Evolutionary conservation across 2,329 filamentous ascomycete species (phyloP).

Genomic region (Apiospora hydei): DNA sequence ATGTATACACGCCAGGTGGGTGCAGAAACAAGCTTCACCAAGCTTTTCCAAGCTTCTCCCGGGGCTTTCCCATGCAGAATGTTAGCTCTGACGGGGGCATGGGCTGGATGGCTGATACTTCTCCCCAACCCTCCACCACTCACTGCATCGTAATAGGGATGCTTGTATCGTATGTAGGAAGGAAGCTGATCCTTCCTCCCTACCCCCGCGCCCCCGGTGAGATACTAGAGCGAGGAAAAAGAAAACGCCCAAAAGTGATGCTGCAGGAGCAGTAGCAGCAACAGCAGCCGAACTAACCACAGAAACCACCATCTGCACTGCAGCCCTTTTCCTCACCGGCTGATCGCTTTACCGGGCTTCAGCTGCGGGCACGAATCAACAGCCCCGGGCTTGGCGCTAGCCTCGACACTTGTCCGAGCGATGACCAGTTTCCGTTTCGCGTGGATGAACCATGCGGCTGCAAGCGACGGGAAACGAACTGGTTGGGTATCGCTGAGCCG

Average conservation of each 20-base stretch:
- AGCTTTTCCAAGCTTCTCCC: neutral
- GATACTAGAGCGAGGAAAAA: neutral
- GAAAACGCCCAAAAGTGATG: neutral
- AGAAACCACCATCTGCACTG: neutral
- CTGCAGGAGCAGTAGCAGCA: neutral
- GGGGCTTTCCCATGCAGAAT: slow-evolving; percentile 10
- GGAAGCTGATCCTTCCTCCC: neutral
- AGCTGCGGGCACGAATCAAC: slow-evolving; percentile 22
- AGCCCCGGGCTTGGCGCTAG: slow-evolving; percentile 18
- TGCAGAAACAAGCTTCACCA: slow-evolving; percentile 7
- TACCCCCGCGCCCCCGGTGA: neutral
- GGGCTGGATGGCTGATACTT: neutral
- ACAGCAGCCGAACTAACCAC: neutral
- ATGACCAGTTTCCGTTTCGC: neutral
- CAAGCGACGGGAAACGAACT: neutral
- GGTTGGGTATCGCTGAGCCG: too few species aligned
- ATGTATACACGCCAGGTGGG: neutral
- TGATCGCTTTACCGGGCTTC: slow-evolving; percentile 2
- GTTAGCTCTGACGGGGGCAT: neutral
- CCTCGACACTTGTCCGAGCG: neutral
- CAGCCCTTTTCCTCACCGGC: neutral
- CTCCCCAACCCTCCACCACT: neutral
- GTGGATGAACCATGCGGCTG: neutral
- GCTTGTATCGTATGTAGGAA: neutral
- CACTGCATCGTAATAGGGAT: neutral